phyloP scores from a whole-genome alignment of 2,329 filamentous ascomycete species.

The Epichloe festucae region DNA sequence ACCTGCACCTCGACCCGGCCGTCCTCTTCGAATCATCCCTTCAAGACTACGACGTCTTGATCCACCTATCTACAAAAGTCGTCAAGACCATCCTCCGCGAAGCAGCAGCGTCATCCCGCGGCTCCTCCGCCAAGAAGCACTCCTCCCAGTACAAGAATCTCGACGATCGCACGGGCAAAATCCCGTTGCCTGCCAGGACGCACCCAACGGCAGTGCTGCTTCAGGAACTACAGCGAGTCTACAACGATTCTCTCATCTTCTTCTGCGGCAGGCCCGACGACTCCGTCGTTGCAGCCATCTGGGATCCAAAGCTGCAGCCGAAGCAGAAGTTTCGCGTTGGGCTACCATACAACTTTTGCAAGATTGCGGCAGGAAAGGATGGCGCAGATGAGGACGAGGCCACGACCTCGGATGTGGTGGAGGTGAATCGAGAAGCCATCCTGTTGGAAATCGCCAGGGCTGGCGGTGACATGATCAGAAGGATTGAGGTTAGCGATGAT shows the following conservation, averaged over 20 bases:
- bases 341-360: slow-evolving; percentile 46
- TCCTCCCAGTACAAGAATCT: slow-evolving; percentile 72
- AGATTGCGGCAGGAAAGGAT: slow-evolving; percentile 10
- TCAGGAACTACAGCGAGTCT: slow-evolving; percentile 52
- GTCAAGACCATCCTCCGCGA: slow-evolving; percentile 29
- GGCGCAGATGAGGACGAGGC: slow-evolving; percentile 22
- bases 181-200: slow-evolving; percentile 36
- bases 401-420: slow-evolving; percentile 30
- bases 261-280: slow-evolving; percentile 57
- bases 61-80: slow-evolving; percentile 51
- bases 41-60: slow-evolving; percentile 73
- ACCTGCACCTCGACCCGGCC: slow-evolving; percentile 34
- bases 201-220: slow-evolving; percentile 52
- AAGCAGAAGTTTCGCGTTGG: slow-evolving; percentile 55
- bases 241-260: slow-evolving; percentile 60
- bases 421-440: slow-evolving; percentile 54
- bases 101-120: slow-evolving; percentile 15
- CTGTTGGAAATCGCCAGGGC: slow-evolving; percentile 60
- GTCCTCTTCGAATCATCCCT: slow-evolving; percentile 60
- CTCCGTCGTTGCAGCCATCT: slow-evolving; percentile 41
- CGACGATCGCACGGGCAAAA: slow-evolving; percentile 39
- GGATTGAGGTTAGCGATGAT: slow-evolving; percentile 38
- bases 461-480: slow-evolving; percentile 54
- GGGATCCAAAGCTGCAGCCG: slow-evolving; percentile 39
- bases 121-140: slow-evolving; percentile 25